These are phyloP conservation scores for Glaciozyma martinii DNA, from an alignment of 768 basidiomycete species.

Conservation along the genomic window DNA sequence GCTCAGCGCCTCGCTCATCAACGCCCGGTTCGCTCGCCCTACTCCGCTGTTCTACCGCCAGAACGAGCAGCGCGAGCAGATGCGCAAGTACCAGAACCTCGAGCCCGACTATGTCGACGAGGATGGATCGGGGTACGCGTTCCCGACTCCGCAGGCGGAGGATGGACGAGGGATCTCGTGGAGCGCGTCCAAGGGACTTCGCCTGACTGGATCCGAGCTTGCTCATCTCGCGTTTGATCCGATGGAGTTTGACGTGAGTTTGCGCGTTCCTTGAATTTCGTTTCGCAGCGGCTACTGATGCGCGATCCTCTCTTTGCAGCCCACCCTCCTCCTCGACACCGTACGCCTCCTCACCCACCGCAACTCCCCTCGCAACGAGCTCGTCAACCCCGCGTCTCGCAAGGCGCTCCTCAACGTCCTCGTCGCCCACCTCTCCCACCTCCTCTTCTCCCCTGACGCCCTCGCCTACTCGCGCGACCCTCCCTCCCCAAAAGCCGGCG, in stretches of 20 bases:
- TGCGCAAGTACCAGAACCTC: constrained; percentile 3
- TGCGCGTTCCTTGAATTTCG: neutral
- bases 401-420: constrained; percentile 18
- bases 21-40: constrained; percentile 26
- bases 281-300: neutral
- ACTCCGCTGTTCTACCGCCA: constrained; percentile 20
- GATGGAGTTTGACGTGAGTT: constrained; percentile 26
- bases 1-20: constrained; percentile 21
- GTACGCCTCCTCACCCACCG: constrained; percentile 26
- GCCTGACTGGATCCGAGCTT: neutral
- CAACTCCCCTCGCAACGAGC: constrained; percentile 3
- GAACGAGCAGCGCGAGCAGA: constrained; percentile 14
- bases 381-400: neutral
- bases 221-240: constrained; percentile 24
- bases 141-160: constrained; percentile 21
- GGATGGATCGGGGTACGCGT: constrained; percentile 17
- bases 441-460: constrained; percentile 23
- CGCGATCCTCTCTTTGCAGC: constrained; percentile 12
- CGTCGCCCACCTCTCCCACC: constrained; percentile 29
- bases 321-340: constrained; percentile 32
- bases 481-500: constrained; percentile 12
- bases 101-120: constrained; percentile 2
- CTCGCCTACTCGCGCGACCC: constrained; percentile 17
- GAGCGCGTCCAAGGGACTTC: constrained; percentile 5
- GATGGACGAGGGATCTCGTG: constrained; percentile 3